phyloP scores from a whole-genome alignment of 108 stramenopile genomes.

The Conticribra weissflogii region DNA sequence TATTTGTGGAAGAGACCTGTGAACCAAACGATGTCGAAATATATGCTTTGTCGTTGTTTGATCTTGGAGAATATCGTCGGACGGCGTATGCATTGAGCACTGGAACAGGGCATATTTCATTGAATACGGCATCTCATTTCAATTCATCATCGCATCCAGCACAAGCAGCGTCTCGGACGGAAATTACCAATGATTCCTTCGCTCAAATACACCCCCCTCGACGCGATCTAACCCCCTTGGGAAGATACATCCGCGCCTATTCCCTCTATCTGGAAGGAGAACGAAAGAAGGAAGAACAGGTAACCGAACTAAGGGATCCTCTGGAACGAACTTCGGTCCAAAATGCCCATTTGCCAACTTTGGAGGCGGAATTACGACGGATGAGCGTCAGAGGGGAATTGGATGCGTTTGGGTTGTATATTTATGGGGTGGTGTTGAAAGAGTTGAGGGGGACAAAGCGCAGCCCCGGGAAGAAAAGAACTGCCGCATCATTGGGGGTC shows the following conservation, averaged over 20 bases:
- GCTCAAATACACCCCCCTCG: conserved; percentile 46
- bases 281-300: conserved; percentile 84
- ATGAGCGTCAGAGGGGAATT: conserved; percentile 38
- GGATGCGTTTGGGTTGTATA: conserved; percentile 93
- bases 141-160: too few species aligned
- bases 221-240: conserved; percentile 53
- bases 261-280: conserved; percentile 94
- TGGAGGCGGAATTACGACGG: conserved; percentile 75
- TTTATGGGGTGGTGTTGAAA: conserved; percentile 82
- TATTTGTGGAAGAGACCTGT: conserved; percentile 15
- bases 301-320: conserved; percentile 69
- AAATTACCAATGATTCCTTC: conserved; percentile 14
- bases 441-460: conserved; percentile 40
- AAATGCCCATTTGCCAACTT: conserved; percentile 66
- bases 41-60: conserved; percentile 75
- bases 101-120: neutral
- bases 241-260: conserved; percentile 85
- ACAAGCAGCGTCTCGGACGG: too few species aligned
- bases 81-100: conserved; percentile 64
- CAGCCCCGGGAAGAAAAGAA: neutral
- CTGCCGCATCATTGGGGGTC: neutral
- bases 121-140: too few species aligned
- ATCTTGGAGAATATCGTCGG: conserved; percentile 78
- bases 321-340: conserved; percentile 38
- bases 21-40: conserved; percentile 47